Evolutionary conservation across 2,329 filamentous ascomycete genomes (phyloP).

Genomic region (Seiridium unicorne): DNA sequence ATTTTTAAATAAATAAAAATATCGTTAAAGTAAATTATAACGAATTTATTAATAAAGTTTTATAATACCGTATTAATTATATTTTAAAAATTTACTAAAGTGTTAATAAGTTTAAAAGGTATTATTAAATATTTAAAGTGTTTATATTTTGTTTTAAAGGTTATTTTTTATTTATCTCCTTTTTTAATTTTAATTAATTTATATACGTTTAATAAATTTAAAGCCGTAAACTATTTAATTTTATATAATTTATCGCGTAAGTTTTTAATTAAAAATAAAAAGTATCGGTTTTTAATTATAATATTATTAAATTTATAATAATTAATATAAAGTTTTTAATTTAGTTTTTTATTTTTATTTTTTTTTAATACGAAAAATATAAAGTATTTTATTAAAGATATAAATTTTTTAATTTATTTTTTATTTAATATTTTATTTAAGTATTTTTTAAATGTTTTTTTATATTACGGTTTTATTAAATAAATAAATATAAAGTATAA

Average conservation of each 20-base stretch:
- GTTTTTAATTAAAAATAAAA: neutral
- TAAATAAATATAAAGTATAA: neutral
- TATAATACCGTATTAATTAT: slow-evolving; percentile 13
- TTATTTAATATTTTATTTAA: neutral
- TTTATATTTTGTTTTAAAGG: slow-evolving; percentile 21
- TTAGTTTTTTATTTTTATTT: neutral
- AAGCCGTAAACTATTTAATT: neutral
- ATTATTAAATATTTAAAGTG: slow-evolving; percentile 26
- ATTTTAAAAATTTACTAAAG: slow-evolving; percentile 10
- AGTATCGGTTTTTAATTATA: too few relatives aligned
- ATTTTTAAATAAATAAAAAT: slow-evolving; percentile 23
- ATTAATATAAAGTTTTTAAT: neutral
- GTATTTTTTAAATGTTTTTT: neutral
- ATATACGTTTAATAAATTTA: slow-evolving; percentile 3
- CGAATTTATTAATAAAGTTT: neutral
- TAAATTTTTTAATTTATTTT: neutral
- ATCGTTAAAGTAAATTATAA: slow-evolving; percentile 16
- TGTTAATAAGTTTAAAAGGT: slow-evolving; percentile 21
- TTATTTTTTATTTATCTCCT: slow-evolving; percentile 23
- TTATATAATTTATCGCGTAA: neutral
- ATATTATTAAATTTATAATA: neutral
- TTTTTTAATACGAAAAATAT: slow-evolving; percentile 2
- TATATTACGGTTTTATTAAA: neutral
- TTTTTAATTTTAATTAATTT: slow-evolving; percentile 14
- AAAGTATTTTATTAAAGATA: neutral